Conservation (phyloP, 164 flowering plant genomes). For the Euptelea pleiosperma region DNA sequence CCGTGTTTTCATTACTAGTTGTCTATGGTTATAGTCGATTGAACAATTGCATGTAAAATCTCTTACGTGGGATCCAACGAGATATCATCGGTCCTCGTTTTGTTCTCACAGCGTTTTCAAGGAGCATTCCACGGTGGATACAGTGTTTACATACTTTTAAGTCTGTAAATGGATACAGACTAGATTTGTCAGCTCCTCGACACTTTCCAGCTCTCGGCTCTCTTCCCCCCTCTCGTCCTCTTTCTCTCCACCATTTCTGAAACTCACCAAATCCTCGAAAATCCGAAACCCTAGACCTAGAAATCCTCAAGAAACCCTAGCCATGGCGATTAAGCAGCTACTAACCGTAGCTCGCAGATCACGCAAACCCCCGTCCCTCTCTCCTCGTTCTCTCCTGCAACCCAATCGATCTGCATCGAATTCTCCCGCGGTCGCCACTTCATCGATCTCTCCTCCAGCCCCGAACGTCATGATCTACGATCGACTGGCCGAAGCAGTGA, state of each 20-base stretch:
- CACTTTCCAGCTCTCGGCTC: too few species aligned
- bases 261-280: background rate
- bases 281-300: background rate
- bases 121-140: too few species aligned
- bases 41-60: too few species aligned
- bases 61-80: too few species aligned
- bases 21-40: too few species aligned
- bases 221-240: background rate
- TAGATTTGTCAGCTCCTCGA: too few species aligned
- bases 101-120: too few species aligned
- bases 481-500: constrained; percentile 30
- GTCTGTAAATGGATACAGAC: too few species aligned
- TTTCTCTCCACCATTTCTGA: background rate
- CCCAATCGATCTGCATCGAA: constrained; percentile 22
- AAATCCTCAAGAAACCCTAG: constrained; percentile 12
- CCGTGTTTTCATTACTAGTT: too few species aligned
- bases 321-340: constrained; percentile 28
- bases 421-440: constrained; percentile 14
- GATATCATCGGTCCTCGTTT: too few species aligned
- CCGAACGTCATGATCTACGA: constrained; percentile 39
- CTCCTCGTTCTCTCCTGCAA: constrained; percentile 9
- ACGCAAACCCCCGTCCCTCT: constrained; percentile 11
- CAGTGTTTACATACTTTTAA: too few species aligned
- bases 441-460: constrained; percentile 16
- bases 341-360: constrained; percentile 23